Base-by-base conservation (phyloP, 257 asterid species). In the Plectranthus barbatus region DNA sequence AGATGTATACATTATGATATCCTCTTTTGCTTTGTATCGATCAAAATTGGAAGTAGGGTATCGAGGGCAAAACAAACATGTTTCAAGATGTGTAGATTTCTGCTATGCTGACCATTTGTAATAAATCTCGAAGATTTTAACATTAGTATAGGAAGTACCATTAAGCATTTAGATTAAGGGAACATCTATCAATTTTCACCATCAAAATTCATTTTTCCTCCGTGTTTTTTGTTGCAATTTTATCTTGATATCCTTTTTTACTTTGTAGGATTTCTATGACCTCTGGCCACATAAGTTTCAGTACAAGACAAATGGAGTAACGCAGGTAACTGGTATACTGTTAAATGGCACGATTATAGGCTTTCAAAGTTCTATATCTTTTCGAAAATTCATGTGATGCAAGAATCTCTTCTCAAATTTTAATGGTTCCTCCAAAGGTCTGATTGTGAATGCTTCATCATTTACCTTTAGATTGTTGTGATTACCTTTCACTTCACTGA, bases 281-380 rank as follows among this genome's bases (percentile, higher is more conserved):
- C 65, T 80, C 52, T 80, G 80, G 85, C 82, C 85, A 26, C 72
- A 71, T 63, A 80, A 80, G 66, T 80, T 80, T 52, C 82, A 70
- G 4, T 76, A 69, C 67, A 80, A 76, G 79, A 80, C 82, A 36
- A 76, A 80, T 19, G 85, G 85, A 67, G 85, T 76, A 52, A 80
- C 85, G 17, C 85, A 80, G 85, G 85, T 78, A 69, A 20, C 82
- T 76, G 85, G 85, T 74, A 69, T 51, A 5, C 3, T 47, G 36
- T 45, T 56, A 46, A 21, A 20, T 51, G 52, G 20, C 29, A 31
- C 9, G 3, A 55, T 21, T 13, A 14, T 24, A 31, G 11, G 37
- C 57, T 55, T 31, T 34, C 9, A 6, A 31, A 3, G 17, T 66
- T 26, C 20, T 54, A 13, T 20, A 41, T 42, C 56, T 17, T 51